Evolutionary conservation across 2,329 filamentous ascomycete species (phyloP).

Genomic region (Pseudocercospora fijiensis): DNA sequence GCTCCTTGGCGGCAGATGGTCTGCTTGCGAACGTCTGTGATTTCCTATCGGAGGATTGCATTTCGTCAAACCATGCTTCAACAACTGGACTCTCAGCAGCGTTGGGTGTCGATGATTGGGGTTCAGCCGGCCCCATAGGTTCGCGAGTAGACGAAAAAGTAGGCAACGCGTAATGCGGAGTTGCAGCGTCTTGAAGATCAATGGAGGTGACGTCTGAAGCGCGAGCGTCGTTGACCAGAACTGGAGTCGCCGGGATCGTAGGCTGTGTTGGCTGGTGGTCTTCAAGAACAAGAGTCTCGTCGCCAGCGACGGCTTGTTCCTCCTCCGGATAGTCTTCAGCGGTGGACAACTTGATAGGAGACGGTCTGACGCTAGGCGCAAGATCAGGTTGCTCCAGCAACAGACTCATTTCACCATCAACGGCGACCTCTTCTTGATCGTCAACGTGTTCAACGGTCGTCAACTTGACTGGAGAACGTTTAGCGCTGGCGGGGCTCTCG

Average conservation of each 20-base stretch:
- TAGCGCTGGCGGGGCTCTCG: not conserved
- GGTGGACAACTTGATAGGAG: slow-evolving; percentile 9
- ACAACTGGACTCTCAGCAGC: slow-evolving; percentile 24
- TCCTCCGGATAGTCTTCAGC: slow-evolving; percentile 15
- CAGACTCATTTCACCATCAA: slow-evolving; percentile 17
- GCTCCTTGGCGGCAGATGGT: slow-evolving; percentile 6
- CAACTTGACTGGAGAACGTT: slow-evolving; percentile 13
- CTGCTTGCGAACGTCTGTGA: not conserved
- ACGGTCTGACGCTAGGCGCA: not conserved
- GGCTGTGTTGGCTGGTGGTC: not conserved
- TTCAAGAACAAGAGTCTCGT: slow-evolving; percentile 13
- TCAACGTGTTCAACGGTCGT: slow-evolving; percentile 10
- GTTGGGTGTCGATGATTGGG: slow-evolving; percentile 33
- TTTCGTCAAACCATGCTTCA: slow-evolving; percentile 10
- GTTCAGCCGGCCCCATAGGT: not conserved
- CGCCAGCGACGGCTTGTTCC: slow-evolving; percentile 10
- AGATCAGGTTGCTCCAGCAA: slow-evolving; percentile 7
- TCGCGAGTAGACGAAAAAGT: slow-evolving; percentile 32
- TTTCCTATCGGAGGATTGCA: not conserved
- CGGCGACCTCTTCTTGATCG: slow-evolving; percentile 6
- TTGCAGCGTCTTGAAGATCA: slow-evolving; percentile 5
- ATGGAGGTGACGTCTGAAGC: slow-evolving; percentile 15
- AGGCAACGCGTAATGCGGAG: slow-evolving; percentile 36
- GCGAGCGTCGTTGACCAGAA: not conserved
- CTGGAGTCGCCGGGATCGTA: slow-evolving; percentile 1